Conservation (phyloP, 192 early-diverging fungal species). For the Entomortierella parvispora region DNA sequence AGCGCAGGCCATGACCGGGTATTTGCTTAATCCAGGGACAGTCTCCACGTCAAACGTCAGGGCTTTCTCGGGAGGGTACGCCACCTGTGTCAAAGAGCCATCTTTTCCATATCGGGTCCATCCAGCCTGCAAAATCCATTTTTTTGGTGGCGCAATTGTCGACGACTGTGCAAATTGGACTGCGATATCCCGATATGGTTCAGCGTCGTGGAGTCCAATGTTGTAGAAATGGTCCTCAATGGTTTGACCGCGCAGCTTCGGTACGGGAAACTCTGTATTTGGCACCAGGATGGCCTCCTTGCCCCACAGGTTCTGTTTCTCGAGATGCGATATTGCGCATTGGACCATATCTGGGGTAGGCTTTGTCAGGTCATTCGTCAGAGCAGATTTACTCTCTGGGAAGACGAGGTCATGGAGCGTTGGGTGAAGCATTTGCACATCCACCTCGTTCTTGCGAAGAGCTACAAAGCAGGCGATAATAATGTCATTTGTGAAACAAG, state of each 20-base stretch:
- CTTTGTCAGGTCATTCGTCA: too few relatives aligned
- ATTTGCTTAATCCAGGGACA: conserved; percentile 71
- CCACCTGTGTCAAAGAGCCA: conserved; percentile 52
- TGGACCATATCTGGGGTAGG: conserved; percentile 39
- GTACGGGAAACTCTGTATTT: conserved; percentile 47
- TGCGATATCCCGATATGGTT: conserved; percentile 67
- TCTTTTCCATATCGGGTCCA: conserved; percentile 85
- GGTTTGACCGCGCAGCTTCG: conserved; percentile 46
- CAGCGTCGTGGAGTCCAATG: conserved; percentile 73
- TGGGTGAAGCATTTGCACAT: neutral
- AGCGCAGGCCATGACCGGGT: conserved; percentile 85
- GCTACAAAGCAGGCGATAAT: too few relatives aligned
- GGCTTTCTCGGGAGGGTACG: conserved; percentile 65
- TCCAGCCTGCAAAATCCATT: conserved; percentile 70
- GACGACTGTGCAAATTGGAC: conserved; percentile 56
- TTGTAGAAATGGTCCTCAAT: conserved; percentile 84
- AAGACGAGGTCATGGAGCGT: neutral
- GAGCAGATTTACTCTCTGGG: too few relatives aligned
- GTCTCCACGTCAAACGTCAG: conserved; percentile 93
- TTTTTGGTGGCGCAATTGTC: conserved; percentile 47
- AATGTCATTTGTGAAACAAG: too few relatives aligned
- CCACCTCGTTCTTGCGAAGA: too few relatives aligned
- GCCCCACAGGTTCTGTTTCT: conserved; percentile 61
- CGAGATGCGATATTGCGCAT: conserved; percentile 58
- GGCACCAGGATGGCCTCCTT: conserved; percentile 57